phyloP scores from a whole-genome alignment of 345 rosid genomes.

The Eucalyptus leucophloia region DNA sequence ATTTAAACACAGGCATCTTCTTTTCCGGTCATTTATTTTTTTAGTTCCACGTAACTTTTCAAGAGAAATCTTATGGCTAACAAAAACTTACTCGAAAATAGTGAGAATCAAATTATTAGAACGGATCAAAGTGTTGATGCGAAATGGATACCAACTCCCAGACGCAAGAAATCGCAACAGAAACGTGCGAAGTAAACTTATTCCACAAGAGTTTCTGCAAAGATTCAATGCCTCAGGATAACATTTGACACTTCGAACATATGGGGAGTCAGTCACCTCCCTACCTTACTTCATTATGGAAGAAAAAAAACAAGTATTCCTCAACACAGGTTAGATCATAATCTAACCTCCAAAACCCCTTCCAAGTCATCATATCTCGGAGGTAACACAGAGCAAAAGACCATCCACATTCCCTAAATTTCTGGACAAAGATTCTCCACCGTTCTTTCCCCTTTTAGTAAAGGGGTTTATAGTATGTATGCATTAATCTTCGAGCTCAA shows the following conservation, averaged over 20 bases:
- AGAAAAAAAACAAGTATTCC: neutral
- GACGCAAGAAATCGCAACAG: neutral
- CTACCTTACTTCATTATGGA: neutral
- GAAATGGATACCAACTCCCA: neutral
- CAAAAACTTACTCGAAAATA: neutral
- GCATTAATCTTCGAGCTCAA: constrained; percentile 5
- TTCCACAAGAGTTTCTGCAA: neutral
- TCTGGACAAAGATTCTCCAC: neutral
- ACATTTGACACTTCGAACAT: neutral
- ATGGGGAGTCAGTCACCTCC: neutral
- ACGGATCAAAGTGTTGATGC: neutral
- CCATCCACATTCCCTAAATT: neutral
- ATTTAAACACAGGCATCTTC: neutral
- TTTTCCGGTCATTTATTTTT: neutral
- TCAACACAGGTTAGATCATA: neutral
- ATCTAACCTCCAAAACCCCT: neutral
- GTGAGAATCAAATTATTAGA: neutral
- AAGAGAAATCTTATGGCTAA: neutral
- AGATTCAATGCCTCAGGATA: neutral
- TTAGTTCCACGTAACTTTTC: neutral
- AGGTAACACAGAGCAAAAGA: neutral
- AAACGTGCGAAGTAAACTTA: neutral
- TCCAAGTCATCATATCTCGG: neutral
- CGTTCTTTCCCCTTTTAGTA: neutral
- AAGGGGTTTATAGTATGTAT: neutral